Evolutionary conservation across 352 stramenopile genomes (phyloP), one percentile per base, ranked within the genome.

Genomic region (Phytopythium litorale): DNA sequence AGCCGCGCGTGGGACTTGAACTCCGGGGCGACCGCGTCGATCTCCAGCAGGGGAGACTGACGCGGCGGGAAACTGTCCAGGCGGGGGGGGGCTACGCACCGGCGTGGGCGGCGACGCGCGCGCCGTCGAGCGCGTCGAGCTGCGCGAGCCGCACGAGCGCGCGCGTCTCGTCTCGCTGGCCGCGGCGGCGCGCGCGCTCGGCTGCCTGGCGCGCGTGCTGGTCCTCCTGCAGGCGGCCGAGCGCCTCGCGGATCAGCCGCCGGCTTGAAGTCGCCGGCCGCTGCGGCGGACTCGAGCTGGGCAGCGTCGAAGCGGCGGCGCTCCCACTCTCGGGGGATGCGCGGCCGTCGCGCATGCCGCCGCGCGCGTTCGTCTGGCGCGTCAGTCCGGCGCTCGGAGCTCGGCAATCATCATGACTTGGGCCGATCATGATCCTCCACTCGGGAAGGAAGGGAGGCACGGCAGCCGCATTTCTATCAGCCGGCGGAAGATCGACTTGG

Each of bases 81-180:
- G n/a, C n/a, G n/a, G n/a, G n/a, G n/a, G n/a, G n/a, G n/a, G n/a
- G n/a, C n/a, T 13, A 62, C 63, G 19, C 57, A 89, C 77, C 69
- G 23, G 73, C 68, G 33, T 86, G 75, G 1, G 43, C 35, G 7
- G 55, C 65, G 38, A 87, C 64, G 46, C 60, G 66, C 21, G 38
- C 40, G 43, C 71, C 64, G 61, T 87, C 75, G 1, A 56, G 58
- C 16, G 69, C 72, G 33, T 86, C 75, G n/a, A 86, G 58, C 23
- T 84, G 76, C 68, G 78, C 73, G 55, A 89, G 51, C 13, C 78
- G 71, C 55, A 84, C 62, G 28, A 87, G 52, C 52, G 73, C 79
- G n/a, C 75, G 75, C 54, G 77, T 89, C 45, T 56, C 64, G 4
- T 81, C 64, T 19, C 66, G 62, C 58, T 84, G 69, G 11, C 58